phyloP scores from a whole-genome alignment of 208 protist genomes.

The Eutreptiella sp. region DNA sequence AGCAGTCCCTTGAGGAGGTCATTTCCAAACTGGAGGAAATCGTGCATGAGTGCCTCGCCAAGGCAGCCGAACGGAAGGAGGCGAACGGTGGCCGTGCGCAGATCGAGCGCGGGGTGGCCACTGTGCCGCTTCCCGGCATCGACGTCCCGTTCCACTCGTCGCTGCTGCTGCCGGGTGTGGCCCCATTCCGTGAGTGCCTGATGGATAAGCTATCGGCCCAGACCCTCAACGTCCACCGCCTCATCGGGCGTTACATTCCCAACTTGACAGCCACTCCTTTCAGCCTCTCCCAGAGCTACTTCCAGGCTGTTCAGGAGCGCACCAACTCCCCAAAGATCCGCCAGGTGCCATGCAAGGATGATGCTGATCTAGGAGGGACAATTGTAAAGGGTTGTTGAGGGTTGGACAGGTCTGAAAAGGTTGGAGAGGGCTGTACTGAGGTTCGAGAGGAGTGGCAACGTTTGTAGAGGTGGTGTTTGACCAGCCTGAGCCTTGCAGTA shows the following conservation, averaged over 20 bases:
- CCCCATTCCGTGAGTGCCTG: constrained; percentile 50
- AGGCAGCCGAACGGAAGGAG: constrained; percentile 6
- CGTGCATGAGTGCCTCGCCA: background rate
- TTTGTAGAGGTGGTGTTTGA: too few species aligned
- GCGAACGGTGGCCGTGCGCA: constrained; percentile 6
- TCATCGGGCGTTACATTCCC: constrained; percentile 53
- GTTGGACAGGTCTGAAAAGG: too few species aligned
- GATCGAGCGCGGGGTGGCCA: constrained; percentile 45
- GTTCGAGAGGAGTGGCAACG: too few species aligned
- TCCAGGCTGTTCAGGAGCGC: constrained; percentile 34
- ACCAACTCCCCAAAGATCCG: constrained; percentile 33
- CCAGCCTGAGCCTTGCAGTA: too few species aligned
- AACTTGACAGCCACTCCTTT: constrained; percentile 58
- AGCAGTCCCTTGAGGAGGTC: constrained; percentile 16
- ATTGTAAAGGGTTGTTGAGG: too few species aligned
- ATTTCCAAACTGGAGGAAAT: constrained; percentile 31
- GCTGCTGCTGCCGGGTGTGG: constrained; percentile 50
- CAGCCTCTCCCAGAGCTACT: constrained; percentile 35
- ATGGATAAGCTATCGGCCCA: constrained; percentile 1
- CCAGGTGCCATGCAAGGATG: background rate
- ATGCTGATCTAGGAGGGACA: too few species aligned
- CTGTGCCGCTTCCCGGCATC: constrained; percentile 62
- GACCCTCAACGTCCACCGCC: constrained; percentile 30
- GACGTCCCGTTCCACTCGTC: constrained; percentile 72
- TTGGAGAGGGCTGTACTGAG: too few species aligned